Conservation (phyloP, 768 basidiomycete genomes). For the Kwoniella europaea region DNA sequence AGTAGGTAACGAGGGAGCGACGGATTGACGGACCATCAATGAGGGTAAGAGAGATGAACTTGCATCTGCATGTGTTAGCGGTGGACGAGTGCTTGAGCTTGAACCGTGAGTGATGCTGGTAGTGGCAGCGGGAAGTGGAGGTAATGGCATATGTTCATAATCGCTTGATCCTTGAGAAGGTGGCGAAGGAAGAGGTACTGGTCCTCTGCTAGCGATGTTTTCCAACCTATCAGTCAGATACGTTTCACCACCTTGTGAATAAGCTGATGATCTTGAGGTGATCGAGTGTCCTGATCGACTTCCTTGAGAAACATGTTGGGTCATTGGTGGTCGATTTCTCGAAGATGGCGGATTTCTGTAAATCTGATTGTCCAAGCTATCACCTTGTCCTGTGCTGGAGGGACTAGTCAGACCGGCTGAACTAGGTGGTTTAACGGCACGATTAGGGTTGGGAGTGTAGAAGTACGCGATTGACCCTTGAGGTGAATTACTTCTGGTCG, state of each 20-base stretch:
- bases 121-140: slow-evolving; percentile 1
- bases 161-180: slow-evolving; percentile 9
- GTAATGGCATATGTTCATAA: slow-evolving; percentile 14
- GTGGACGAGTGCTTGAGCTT: not conserved
- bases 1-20: not conserved
- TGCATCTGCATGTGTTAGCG: not conserved
- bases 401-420: not conserved
- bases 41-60: slow-evolving; percentile 5
- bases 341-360: not conserved
- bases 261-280: not conserved
- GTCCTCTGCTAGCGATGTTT: not conserved
- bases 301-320: not conserved
- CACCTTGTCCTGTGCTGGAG: not conserved
- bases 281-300: not conserved
- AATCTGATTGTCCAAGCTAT: slow-evolving; percentile 6
- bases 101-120: not conserved
- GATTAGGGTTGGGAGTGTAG: not conserved
- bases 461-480: slow-evolving; percentile 4
- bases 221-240: not conserved
- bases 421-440: not conserved
- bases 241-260: slow-evolving; percentile 11
- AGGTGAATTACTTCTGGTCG: not conserved
- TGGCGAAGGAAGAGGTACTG: slow-evolving; percentile 7
- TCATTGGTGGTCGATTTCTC: not conserved
- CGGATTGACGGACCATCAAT: not conserved